A percentile compares a stretch with the other conserved stretches of the same genome.
phyloP scores from a whole-genome alignment of 1,284 basidiomycete genomes.

The Irpex rosettiformis region DNA sequence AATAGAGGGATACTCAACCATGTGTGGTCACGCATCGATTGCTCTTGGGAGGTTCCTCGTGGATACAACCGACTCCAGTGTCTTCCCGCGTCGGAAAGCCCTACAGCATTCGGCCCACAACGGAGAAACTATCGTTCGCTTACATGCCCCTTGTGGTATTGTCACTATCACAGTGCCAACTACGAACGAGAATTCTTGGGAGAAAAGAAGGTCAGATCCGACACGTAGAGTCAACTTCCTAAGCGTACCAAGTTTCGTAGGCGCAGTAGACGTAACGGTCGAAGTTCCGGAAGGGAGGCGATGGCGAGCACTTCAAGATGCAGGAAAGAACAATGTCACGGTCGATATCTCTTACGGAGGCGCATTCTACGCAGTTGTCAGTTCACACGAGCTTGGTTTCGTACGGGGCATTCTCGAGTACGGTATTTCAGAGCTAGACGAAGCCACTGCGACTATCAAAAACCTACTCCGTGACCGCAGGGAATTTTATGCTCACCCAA shows the following conservation, averaged over 20 bases:
- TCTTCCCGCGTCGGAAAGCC: slow-evolving; percentile 33
- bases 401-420: slow-evolving; percentile 19
- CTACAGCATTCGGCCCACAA: slow-evolving; percentile 21
- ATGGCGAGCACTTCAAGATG: slow-evolving; percentile 27
- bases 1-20: slow-evolving; percentile 44
- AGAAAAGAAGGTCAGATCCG: slow-evolving; percentile 24
- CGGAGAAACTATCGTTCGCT: slow-evolving; percentile 23
- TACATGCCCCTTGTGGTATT: slow-evolving; percentile 40
- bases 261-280: slow-evolving; percentile 25
- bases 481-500: slow-evolving; percentile 32
- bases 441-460: slow-evolving; percentile 29
- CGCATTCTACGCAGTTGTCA: slow-evolving; percentile 40
- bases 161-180: slow-evolving; percentile 32
- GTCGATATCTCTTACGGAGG: slow-evolving; percentile 40
- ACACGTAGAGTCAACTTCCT: slow-evolving; percentile 32
- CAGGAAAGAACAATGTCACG: slow-evolving; percentile 19
- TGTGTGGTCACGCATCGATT: slow-evolving; percentile 46
- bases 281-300: slow-evolving; percentile 25
- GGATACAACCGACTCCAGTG: slow-evolving; percentile 30
- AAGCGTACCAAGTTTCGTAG: slow-evolving; percentile 34
- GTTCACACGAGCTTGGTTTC: slow-evolving; percentile 31
- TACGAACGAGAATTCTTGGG: slow-evolving; percentile 12
- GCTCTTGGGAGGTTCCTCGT: slow-evolving; percentile 42
- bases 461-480: slow-evolving; percentile 19
- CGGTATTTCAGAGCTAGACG: slow-evolving; percentile 27